Base-by-base conservation (phyloP, 176 grass and related monocot genomes). In the Aegilops bicornis region DNA sequence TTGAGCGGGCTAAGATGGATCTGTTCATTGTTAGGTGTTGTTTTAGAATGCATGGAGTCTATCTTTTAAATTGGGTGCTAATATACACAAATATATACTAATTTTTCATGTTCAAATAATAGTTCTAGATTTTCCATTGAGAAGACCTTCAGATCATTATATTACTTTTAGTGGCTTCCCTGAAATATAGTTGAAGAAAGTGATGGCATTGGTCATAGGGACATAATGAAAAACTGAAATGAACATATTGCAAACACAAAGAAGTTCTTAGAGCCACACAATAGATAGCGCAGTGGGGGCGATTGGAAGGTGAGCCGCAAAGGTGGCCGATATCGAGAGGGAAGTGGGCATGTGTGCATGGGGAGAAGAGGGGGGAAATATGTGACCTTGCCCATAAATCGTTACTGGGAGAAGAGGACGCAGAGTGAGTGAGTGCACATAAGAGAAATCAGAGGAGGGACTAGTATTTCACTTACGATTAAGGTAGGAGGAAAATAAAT, bases 211-310 rank as follows among this genome's bases (percentile, higher is more conserved):
- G 69, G 69, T 72, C 69, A 45, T 45, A 73, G 10, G 39, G 16
- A 13, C 70, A 73, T 73, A 25, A 73, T 43, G 70, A n/a, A 73
- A 73, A 45, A 25, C n/a, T 73, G 70, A 45, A 73, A 45, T 6
- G 23, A 73, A 6, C n/a, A 73, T 45, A 13, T 73, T 43, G 70
- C 70, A 73, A 43, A 73, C n/a, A 73, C 70, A 73, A 73, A 45
- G 14, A 25, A 72, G 40, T 37, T 11, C 36, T 42, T 9, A 70
- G 67, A 2, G 4, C 39, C 36, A 5, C 68, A 73, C 39, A 73
- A 4, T 13, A 16, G 70, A 45, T 73, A n/a, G 13, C 6, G 6
- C 40, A 45, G 40, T 45, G 39, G 69, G 22, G 13, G 8, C 13
- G 40, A 24, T 74, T 24, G 71, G 23, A 6, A 48, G 13, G 7